These are phyloP conservation scores for Boletus reticulatus DNA, from an alignment of 768 basidiomycete species.

Conservation along the genomic window DNA sequence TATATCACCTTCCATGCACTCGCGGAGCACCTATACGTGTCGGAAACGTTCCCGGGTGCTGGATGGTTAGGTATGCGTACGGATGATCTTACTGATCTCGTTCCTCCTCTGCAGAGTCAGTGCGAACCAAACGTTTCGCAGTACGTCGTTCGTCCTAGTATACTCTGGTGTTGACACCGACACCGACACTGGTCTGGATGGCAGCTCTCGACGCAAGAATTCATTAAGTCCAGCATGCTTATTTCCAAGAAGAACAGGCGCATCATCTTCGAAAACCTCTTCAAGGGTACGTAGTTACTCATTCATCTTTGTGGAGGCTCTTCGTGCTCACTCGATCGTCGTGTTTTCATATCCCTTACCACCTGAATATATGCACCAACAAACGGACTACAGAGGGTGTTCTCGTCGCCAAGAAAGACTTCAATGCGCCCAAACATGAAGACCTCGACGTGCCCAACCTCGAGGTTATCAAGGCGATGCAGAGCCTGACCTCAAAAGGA, in stretches of 20 bases:
- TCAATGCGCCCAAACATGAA: conserved; percentile 95
- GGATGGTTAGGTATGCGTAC: conserved; percentile 28
- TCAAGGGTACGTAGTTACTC: conserved; percentile 75
- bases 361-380: too few relatives aligned
- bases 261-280: conserved; percentile 98
- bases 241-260: conserved; percentile 95
- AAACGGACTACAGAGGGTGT: conserved; percentile 75
- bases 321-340: not conserved
- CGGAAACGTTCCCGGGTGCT: conserved; percentile 18
- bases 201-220: conserved; percentile 32
- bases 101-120: conserved; percentile 31
- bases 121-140: conserved; percentile 33
- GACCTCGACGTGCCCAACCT: conserved; percentile 75
- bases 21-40: conserved; percentile 1
- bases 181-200: not conserved
- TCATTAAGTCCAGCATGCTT: conserved; percentile 70
- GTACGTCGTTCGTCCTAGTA: conserved; percentile 27
- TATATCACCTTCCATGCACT: not conserved
- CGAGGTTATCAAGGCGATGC: conserved; percentile 69
- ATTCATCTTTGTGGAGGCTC: not conserved
- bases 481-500: conserved; percentile 70
- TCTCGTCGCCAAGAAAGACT: conserved; percentile 99
- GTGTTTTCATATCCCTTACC: too few relatives aligned
- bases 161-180: not conserved
- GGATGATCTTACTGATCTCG: conserved; percentile 33